Conservation (phyloP, 495 filamentous ascomycete species). For the Annulohypoxylon bovei region DNA sequence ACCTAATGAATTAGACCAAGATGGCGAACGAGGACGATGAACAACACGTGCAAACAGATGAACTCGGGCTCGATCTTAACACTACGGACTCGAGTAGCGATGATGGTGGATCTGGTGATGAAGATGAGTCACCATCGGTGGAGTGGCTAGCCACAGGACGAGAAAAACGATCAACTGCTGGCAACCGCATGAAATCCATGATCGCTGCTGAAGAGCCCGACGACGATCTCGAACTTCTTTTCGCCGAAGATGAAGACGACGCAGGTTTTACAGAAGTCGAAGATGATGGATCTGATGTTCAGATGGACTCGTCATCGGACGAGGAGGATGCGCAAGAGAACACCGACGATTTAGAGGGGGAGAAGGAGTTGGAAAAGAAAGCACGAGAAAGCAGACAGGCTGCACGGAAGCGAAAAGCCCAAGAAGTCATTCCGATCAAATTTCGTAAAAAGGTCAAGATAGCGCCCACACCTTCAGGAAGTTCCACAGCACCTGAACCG, state of each 20-base stretch:
- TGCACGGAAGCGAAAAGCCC: slow-evolving; percentile 80
- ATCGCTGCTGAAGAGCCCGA: slow-evolving; percentile 79
- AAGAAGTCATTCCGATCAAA: slow-evolving; percentile 63
- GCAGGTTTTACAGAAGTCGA: slow-evolving; percentile 76
- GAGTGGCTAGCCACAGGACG: slow-evolving; percentile 83
- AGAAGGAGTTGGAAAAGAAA: slow-evolving; percentile 71
- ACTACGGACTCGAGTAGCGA: slow-evolving; percentile 43
- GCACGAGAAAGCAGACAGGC: slow-evolving; percentile 59
- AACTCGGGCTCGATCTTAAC: slow-evolving; percentile 31
- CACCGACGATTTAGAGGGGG: slow-evolving; percentile 73
- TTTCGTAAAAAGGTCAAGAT: slow-evolving; percentile 67
- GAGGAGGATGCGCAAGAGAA: slow-evolving; percentile 76
- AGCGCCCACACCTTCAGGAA: slow-evolving; percentile 59
- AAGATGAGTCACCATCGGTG: slow-evolving; percentile 49
- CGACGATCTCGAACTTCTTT: slow-evolving; percentile 81
- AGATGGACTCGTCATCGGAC: slow-evolving; percentile 84
- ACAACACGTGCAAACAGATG: slow-evolving; percentile 16
- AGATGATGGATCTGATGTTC: slow-evolving; percentile 77
- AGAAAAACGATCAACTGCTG: slow-evolving; percentile 83
- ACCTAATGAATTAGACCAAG: background rate
- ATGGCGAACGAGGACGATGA: slow-evolving; percentile 33
- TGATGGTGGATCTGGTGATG: slow-evolving; percentile 35
- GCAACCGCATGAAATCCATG: slow-evolving; percentile 82
- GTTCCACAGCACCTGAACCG: slow-evolving; percentile 55
- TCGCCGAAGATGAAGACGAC: slow-evolving; percentile 87